Evolutionary conservation across 345 rosid species (phyloP).

Genomic region (Sonneratia alba): DNA sequence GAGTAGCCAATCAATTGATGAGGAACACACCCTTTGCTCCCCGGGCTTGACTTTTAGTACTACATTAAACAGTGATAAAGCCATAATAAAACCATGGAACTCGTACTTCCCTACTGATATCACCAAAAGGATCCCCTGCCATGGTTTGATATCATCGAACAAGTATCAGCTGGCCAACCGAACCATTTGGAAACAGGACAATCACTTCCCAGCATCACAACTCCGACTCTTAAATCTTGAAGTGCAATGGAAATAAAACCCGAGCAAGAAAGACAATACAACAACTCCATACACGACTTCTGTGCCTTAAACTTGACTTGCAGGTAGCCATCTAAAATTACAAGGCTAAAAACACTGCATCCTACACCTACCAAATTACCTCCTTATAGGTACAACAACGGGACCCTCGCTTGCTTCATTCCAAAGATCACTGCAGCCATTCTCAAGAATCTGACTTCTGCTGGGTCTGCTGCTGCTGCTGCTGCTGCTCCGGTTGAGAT

Average conservation of each 20-base stretch:
- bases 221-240: neutral
- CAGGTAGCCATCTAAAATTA: neutral
- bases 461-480: conserved; percentile 1
- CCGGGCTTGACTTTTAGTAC: too few species aligned
- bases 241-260: neutral
- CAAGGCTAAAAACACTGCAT: neutral
- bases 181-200: neutral
- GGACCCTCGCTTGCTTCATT: conserved; percentile 1
- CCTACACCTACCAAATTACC: neutral
- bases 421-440: neutral
- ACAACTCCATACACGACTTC: neutral
- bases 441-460: neutral
- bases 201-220: neutral
- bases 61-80: too few species aligned
- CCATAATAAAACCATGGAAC: too few species aligned
- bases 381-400: neutral
- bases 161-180: neutral
- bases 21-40: too few species aligned
- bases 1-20: too few species aligned
- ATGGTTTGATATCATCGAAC: too few species aligned
- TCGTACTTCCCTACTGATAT: too few species aligned
- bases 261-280: neutral
- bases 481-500: conserved; percentile 14
- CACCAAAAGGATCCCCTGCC: too few species aligned
- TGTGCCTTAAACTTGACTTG: neutral